Base-by-base conservation (phyloP, 2,329 filamentous ascomycete genomes). In the Xylariaceae sp. region DNA sequence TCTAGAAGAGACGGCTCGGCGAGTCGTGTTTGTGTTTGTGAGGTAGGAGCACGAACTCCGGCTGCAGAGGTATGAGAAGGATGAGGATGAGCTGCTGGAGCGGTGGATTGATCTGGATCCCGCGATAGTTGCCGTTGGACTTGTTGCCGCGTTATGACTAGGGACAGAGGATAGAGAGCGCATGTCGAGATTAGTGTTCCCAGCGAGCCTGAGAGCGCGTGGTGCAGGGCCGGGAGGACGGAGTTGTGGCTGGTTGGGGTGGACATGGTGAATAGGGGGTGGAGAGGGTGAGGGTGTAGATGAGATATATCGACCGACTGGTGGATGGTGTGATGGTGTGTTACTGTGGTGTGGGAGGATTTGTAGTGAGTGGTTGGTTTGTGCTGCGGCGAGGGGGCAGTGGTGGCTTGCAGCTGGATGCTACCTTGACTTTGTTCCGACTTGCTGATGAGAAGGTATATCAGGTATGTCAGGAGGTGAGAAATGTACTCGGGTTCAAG, bases 61-160 rank as follows among this genome's bases (percentile, higher is more conserved):
- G 6, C 48, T 41, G 18, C 40, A 47, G 30, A 39, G n/a, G 41
- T 10, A 19, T 15, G n/a, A 31, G 22, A 14, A 44, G 14, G 9
- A 31, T 11, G 11, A 15, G 41, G 15, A 33, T 4, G 47, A 41
- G 27, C 15, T 19, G 18, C 48, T 30, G 43, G 32, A n/a, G 31
- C 31, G 10, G 31, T n/a, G 10, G 19, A 12, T 12, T 31, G 42
- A 12, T 61, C 58, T 36, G 4, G 33, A 5, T 64, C 58, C 12
- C 68, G 71, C 33, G 69, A 72, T 14, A 83, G 69, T 58, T 80
- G 81, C 38, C 78, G 78, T 70, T 94, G 89, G 3, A 89, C 86
- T 69, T 95, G 90, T 42, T 95, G 77, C 27, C 90, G 82, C 22
- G 90, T 90, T 48, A 90, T 86, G 54, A 94, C 82, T 39, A 95